Percentiles rank a stretch among this genome's conserved stretches.
These are phyloP conservation scores for Zoysia matrella DNA, from an alignment of 202 grass and related monocot species.

Conservation along the genomic window DNA sequence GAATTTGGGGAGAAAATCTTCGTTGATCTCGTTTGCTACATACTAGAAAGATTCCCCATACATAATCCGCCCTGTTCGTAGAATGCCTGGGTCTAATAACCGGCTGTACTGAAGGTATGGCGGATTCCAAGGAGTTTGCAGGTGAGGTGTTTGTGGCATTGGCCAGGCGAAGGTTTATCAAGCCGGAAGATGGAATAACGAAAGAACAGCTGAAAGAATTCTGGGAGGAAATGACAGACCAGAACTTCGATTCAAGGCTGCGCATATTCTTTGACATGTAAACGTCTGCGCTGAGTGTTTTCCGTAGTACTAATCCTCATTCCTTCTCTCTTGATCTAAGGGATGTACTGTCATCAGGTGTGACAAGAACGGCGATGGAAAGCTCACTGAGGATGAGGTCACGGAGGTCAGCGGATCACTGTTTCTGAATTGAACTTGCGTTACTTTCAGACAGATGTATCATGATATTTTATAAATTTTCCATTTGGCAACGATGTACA, in stretches of 20 bases:
- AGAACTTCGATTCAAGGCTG: conserved; percentile 86
- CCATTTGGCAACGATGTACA: not conserved
- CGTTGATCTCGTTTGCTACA: too few species aligned
- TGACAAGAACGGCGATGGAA: conserved; percentile 96
- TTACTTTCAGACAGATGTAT: conserved; percentile 41
- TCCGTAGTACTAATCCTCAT: not conserved
- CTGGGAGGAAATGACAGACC: conserved; percentile 96
- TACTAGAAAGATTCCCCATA: not conserved
- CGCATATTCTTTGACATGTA: conserved; percentile 99
- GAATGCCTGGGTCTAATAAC: not conserved
- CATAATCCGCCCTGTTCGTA: not conserved
- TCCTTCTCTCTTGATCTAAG: conserved; percentile 5
- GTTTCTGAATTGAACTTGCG: not conserved
- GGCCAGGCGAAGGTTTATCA: conserved; percentile 66
- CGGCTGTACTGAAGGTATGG: conserved; percentile 67
- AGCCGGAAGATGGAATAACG: conserved; percentile 58
- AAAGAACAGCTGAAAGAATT: conserved; percentile 80
- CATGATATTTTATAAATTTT: not conserved
- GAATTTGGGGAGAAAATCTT: too few species aligned
- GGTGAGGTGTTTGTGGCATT: conserved; percentile 74
- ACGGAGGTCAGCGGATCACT: conserved; percentile 56
- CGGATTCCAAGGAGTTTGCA: conserved; percentile 90
- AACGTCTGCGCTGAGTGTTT: conserved; percentile 26
- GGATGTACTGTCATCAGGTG: conserved; percentile 59
- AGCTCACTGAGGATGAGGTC: conserved; percentile 93